Percentiles rank a stretch among this genome's conserved stretches.
Evolutionary conservation across 768 basidiomycete genomes (phyloP).

Genomic region (Trichaptum fuscoviolaceum): DNA sequence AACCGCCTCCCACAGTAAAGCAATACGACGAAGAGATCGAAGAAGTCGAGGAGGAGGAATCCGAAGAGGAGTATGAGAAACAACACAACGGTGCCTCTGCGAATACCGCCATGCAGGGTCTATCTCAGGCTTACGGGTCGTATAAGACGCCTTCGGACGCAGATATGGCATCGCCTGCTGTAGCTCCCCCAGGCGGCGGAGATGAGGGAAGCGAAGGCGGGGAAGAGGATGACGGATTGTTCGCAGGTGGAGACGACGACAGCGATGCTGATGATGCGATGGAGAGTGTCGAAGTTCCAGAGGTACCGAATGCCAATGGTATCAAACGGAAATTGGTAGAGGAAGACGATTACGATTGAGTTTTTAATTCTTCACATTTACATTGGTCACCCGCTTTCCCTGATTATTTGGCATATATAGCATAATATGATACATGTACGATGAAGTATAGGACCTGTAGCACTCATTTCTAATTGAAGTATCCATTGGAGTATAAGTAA

Average conservation of each 20-base stretch:
- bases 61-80: slow-evolving; percentile 52
- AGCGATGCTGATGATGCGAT: slow-evolving; percentile 68
- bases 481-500: not conserved
- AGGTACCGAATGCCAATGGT: slow-evolving; percentile 49
- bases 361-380: not conserved
- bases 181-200: slow-evolving; percentile 28
- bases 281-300: slow-evolving; percentile 64
- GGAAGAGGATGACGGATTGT: slow-evolving; percentile 74
- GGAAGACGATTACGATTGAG: slow-evolving; percentile 80
- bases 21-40: slow-evolving; percentile 79
- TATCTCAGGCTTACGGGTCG: slow-evolving; percentile 48
- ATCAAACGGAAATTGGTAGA: slow-evolving; percentile 77
- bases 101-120: slow-evolving; percentile 27
- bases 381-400: not conserved
- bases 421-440: slow-evolving; percentile 19
- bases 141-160: slow-evolving; percentile 64
- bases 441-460: slow-evolving; percentile 14
- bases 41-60: slow-evolving; percentile 73
- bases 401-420: slow-evolving; percentile 15
- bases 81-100: slow-evolving; percentile 11
- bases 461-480: not conserved
- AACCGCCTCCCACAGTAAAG: slow-evolving; percentile 71
- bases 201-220: slow-evolving; percentile 69
- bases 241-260: slow-evolving; percentile 74
- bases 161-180: slow-evolving; percentile 47